phyloP scores from a whole-genome alignment of 345 rosid genomes.

The Bruguiera parviflora region DNA sequence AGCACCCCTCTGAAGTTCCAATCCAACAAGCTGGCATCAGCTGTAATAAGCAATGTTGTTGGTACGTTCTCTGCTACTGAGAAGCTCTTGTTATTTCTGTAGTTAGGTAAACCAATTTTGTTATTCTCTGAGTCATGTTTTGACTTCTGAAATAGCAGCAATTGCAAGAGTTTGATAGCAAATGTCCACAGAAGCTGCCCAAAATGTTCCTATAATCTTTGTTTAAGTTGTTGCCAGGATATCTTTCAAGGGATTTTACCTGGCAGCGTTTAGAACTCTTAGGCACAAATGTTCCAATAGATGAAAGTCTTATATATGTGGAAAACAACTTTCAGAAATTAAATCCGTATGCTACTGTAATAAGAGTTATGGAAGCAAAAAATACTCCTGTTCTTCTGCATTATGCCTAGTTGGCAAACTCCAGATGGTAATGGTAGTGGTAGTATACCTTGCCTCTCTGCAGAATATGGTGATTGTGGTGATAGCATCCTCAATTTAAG shows the following conservation, averaged over 20 bases:
- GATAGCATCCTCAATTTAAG: constrained; percentile 48
- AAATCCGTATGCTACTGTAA: constrained; percentile 23
- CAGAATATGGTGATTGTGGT: constrained; percentile 63
- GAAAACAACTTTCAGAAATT: constrained; percentile 28
- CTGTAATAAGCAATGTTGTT: constrained; percentile 41
- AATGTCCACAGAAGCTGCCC: constrained; percentile 70
- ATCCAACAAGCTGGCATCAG: constrained; percentile 43
- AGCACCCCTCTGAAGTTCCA: constrained; percentile 44
- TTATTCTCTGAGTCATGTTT: constrained; percentile 21
- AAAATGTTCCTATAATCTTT: constrained; percentile 55
- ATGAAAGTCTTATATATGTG: constrained; percentile 29
- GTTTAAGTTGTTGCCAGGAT: constrained; percentile 62
- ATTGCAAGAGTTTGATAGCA: constrained; percentile 48
- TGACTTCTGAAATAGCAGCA: constrained; percentile 43
- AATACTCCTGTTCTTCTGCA: constrained; percentile 28
- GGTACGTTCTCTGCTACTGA: constrained; percentile 46
- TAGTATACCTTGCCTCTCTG: constrained; percentile 48
- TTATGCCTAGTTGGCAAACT: constrained; percentile 29
- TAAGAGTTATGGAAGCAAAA: constrained; percentile 19
- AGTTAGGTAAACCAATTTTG: background rate
- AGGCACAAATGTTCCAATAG: constrained; percentile 29
- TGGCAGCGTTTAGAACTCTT: constrained; percentile 34
- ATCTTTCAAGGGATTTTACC: constrained; percentile 38
- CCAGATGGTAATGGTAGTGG: constrained; percentile 27
- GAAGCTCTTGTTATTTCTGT: background rate